These are phyloP conservation scores for Tuber microsphaerosporum DNA, from an alignment of 495 filamentous ascomycete genomes.

Conservation along the genomic window DNA sequence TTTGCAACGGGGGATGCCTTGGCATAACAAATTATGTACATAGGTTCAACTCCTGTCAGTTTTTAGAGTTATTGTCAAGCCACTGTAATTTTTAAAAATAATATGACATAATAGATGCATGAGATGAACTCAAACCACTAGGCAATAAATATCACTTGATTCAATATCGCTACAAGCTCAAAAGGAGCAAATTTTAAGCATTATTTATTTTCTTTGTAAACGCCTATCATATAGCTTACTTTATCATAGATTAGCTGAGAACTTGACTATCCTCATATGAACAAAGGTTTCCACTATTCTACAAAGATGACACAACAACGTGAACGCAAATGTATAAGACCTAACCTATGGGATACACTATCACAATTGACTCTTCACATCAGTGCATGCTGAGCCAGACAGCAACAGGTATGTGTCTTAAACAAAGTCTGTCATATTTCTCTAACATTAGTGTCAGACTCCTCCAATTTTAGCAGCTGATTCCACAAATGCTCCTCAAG, in stretches of 20 bases:
- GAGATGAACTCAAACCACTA: neutral
- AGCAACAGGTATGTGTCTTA: neutral
- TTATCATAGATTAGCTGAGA: too few relatives aligned
- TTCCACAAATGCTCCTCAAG: neutral
- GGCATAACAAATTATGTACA: neutral
- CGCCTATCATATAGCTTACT: neutral
- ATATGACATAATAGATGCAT: neutral
- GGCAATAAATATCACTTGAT: neutral
- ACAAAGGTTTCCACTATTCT: neutral
- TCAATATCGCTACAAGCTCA: neutral
- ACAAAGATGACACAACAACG: neutral
- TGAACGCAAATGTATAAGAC: neutral
- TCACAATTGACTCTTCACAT: neutral
- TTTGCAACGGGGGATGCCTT: neutral
- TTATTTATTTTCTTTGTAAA: neutral
- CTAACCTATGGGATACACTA: neutral
- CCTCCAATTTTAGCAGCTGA: neutral
- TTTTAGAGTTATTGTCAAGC: neutral
- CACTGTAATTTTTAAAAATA: neutral
- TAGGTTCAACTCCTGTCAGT: neutral
- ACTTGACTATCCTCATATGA: too few relatives aligned
- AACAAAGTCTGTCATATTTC: neutral
- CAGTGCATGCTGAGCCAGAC: neutral
- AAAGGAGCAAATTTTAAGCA: neutral
- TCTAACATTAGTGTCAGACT: neutral